phyloP scores from a whole-genome alignment of 129 eudicot genomes.

The Ambrosia artemisiifolia region DNA sequence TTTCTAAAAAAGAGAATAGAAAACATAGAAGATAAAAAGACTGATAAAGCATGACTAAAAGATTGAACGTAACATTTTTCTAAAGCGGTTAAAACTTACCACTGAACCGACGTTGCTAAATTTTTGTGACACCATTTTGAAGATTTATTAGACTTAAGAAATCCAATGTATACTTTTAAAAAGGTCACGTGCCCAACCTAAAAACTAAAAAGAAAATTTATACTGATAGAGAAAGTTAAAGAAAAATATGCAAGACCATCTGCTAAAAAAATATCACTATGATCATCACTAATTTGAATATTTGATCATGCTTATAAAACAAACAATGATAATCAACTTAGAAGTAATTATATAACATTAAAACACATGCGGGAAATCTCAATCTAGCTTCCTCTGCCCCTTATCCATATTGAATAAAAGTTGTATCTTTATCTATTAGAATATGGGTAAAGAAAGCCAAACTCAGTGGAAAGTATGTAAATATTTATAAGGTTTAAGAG shows the following conservation, averaged over 20 bases:
- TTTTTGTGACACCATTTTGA: slow-evolving; percentile 94
- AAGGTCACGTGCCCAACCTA: slow-evolving; percentile 98
- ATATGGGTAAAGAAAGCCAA: not conserved
- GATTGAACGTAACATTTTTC: not conserved
- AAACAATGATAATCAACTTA: not conserved
- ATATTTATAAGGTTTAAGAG: too few species aligned
- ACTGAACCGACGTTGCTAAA: slow-evolving; percentile 81
- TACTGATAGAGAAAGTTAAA: not conserved
- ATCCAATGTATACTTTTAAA: slow-evolving; percentile 84
- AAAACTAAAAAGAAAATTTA: slow-evolving; percentile 7
- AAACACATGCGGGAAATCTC: slow-evolving; percentile 95
- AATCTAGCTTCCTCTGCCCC: slow-evolving; percentile 81
- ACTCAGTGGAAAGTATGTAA: too few species aligned
- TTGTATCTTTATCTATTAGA: not conserved
- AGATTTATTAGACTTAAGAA: slow-evolving; percentile 73
- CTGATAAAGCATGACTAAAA: not conserved
- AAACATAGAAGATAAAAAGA: not conserved
- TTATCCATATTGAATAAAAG: slow-evolving; percentile 81
- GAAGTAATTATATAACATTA: slow-evolving; percentile 24
- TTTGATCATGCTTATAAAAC: not conserved
- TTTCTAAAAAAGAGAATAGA: slow-evolving; percentile 39
- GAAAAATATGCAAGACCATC: not conserved
- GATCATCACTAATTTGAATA: not conserved
- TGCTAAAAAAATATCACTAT: not conserved
- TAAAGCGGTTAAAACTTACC: slow-evolving; percentile 35